Percentiles rank a stretch among this genome's conserved stretches.
phyloP scores from a whole-genome alignment of 2,329 filamentous ascomycete genomes.

The Zymoseptoria tritici region DNA sequence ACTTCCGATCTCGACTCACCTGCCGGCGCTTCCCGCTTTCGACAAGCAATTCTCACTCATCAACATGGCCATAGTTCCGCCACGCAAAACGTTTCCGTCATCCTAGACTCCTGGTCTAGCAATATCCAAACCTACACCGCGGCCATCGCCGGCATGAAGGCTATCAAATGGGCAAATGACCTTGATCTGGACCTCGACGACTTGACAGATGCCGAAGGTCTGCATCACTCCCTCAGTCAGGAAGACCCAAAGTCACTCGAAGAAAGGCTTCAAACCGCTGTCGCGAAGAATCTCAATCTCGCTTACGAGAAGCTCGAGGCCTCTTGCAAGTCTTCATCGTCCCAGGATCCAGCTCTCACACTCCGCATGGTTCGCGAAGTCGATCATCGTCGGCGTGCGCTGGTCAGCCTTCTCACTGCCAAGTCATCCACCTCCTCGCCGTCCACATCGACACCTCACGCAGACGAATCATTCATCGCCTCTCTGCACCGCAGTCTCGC shows the following conservation, averaged over 20 bases:
- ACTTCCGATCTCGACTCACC: constrained; percentile 19
- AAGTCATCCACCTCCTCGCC: background rate
- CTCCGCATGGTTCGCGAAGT: constrained; percentile 69
- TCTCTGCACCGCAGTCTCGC: constrained; percentile 58
- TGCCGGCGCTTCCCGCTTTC: constrained; percentile 47
- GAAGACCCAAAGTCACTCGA: constrained; percentile 60
- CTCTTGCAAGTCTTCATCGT: constrained; percentile 2
- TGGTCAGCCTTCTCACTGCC: constrained; percentile 9
- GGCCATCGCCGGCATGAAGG: constrained; percentile 57
- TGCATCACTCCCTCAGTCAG: constrained; percentile 60
- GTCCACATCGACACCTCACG: background rate
- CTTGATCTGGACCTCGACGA: constrained; percentile 65
- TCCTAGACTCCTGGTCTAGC: constrained; percentile 67
- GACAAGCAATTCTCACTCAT: constrained; percentile 59
- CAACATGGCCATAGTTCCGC: constrained; percentile 65
- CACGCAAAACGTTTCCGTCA: constrained; percentile 53
- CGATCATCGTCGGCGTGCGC: constrained; percentile 53
- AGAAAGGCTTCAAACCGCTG: constrained; percentile 14
- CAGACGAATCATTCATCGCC: constrained; percentile 47
- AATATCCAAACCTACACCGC: constrained; percentile 60
- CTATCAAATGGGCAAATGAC: constrained; percentile 69
- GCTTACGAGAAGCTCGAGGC: constrained; percentile 13
- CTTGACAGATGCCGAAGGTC: constrained; percentile 50
- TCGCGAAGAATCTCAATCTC: constrained; percentile 9
- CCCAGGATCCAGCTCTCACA: constrained; percentile 45